Evolutionary conservation across 2,329 filamentous ascomycete genomes (phyloP).

Genomic region (Arthroderma uncinatum): DNA sequence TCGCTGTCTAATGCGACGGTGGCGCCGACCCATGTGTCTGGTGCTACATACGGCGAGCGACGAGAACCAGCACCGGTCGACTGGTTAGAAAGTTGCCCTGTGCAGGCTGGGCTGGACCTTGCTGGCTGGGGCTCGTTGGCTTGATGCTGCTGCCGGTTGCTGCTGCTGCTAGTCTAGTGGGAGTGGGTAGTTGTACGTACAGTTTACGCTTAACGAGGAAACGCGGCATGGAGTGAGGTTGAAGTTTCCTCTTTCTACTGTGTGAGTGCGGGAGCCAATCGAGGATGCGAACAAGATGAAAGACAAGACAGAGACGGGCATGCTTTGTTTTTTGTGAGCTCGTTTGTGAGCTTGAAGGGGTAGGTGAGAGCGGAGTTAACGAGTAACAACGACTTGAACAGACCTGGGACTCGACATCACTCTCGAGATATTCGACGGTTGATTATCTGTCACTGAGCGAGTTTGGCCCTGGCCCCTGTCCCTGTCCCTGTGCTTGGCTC

Average conservation of each 20-base stretch:
- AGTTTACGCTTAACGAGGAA: neutral
- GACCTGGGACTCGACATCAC: no score
- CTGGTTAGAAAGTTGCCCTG: neutral
- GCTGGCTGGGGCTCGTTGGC: neutral
- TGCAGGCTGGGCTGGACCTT: neutral
- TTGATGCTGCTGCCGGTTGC: neutral
- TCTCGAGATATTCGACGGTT: no score
- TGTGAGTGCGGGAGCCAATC: neutral
- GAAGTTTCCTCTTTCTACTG: neutral
- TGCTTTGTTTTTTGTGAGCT: conserved; percentile 1
- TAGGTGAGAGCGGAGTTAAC: no score
- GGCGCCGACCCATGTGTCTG: conserved; percentile 2
- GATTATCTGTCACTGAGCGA: neutral
- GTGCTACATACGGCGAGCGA: neutral
- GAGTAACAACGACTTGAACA: no score
- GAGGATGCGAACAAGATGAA: neutral
- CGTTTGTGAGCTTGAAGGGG: neutral
- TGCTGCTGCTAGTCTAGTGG: neutral
- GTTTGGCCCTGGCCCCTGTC: neutral
- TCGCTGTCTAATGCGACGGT: neutral
- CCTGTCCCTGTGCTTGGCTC: neutral
- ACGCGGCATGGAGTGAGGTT: neutral
- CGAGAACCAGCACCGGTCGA: neutral
- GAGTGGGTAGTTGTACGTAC: neutral
- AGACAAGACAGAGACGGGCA: neutral